A percentile compares a stretch with the other conserved stretches of the same genome.
These are phyloP conservation scores for Pyrrhoderma noxium DNA, from an alignment of 1,284 basidiomycete genomes.

Conservation along the genomic window DNA sequence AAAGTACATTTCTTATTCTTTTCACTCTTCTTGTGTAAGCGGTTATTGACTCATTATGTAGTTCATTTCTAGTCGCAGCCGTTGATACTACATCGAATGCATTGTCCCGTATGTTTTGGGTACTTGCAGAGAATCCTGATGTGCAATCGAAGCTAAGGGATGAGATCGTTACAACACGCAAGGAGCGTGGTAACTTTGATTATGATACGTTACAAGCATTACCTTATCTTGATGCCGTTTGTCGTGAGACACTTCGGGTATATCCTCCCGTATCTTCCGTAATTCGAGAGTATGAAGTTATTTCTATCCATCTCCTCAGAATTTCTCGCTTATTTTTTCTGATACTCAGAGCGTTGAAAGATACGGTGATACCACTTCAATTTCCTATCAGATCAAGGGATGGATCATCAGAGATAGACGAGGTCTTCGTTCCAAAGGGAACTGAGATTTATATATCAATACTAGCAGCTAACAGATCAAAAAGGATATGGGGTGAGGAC, in stretches of 20 bases:
- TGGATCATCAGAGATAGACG: constrained; percentile 20
- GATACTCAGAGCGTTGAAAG: constrained; percentile 20
- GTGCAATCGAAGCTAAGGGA: constrained; percentile 25
- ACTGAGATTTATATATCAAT: constrained; percentile 24
- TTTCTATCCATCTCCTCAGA: constrained; percentile 3
- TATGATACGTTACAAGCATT: constrained; percentile 20
- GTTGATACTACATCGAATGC: constrained; percentile 27
- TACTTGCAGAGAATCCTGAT: constrained; percentile 23
- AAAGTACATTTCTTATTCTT: constrained; percentile 4
- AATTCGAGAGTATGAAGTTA: background rate
- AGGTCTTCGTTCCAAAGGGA: constrained; percentile 19
- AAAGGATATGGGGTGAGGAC: constrained; percentile 21
- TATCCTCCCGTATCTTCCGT: background rate
- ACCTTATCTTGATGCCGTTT: constrained; percentile 22
- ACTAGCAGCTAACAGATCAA: constrained; percentile 21
- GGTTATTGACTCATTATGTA: too few species aligned
- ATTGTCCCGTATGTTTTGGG: constrained; percentile 23
- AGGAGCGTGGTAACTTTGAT: constrained; percentile 16
- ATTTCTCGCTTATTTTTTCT: constrained; percentile 22
- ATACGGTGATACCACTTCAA: constrained; percentile 23
- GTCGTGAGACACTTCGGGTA: constrained; percentile 21
- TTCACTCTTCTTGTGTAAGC: too few species aligned
- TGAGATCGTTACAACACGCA: constrained; percentile 23
- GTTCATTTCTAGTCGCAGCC: constrained; percentile 26
- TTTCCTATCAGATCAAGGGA: constrained; percentile 23